Base-by-base conservation (phyloP, 2,329 filamentous ascomycete genomes). In the Dactylellina parvicollis region DNA sequence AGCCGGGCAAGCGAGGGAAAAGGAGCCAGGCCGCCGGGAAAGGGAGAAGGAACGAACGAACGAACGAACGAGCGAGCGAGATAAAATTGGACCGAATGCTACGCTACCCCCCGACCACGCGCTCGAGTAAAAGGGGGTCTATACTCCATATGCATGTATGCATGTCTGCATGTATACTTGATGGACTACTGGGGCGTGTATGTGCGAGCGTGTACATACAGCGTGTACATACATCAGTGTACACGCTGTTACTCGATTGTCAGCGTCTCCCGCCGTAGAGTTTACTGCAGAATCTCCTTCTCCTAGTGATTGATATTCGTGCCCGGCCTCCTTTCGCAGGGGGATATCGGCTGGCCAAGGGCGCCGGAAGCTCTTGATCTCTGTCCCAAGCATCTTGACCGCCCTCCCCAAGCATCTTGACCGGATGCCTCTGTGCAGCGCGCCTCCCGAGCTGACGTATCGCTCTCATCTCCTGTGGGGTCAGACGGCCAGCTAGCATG, bases 41-140 rank as follows among this genome's bases (percentile, higher is more conserved):
- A 67, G 62, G 55, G 52, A 65, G 52, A 65, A 22, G 12, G 60
- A 47, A 56, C 38, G 47, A 28, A 30, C 47, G 59, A 46, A 24
- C 49, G 46, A 36, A n/a, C n/a, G n/a, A n/a, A n/a, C n/a, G 14
- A 42, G 38, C 26, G 65, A 57, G 56, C 18, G 65, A 71, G 65
- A 65, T 72, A 64, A 72, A 72, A 72, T 72, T 72, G 67, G 67
- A 38, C 67, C 40, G 47, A 59, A 72, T 72, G 50, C 59, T 72
- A 57, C 62, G 38, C 55, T 59, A 50, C 52, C 38, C 34, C 42
- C 30, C 60, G 30, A 12, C 24, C 59, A 26, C 26, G 46, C 46
- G 8, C 36, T 64, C 38, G 42, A 54, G 30, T 7, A 64, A 64
- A 64, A 50, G 47, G 59, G 54, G 59, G 59, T 32, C 46, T 32